Evolutionary conservation across 129 eudicot genomes (phyloP).

Genomic region (Helianthus annuus): HanXRQr2.0-SUNRISE NC_035436.2:169186059-169186558

Average conservation of each 20-base stretch:
- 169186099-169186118: too few species aligned
- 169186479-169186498: conserved; percentile 9
- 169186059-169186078: too few species aligned
- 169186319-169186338: background rate
- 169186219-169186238: too few species aligned
- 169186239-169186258: too few species aligned
- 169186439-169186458: background rate
- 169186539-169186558: background rate
- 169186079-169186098: too few species aligned
- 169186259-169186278: background rate
- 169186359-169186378: background rate
- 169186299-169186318: background rate
- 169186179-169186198: too few species aligned
- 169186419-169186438: background rate
- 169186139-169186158: too few species aligned
- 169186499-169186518: conserved; percentile 15
- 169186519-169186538: conserved; percentile 14
- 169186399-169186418: conserved; percentile 16
- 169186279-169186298: background rate
- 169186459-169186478: conserved; percentile 9
- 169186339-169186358: conserved; percentile 2
- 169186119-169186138: background rate
- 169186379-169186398: background rate
- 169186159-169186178: too few species aligned
- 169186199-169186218: too few species aligned